Percentiles rank a stretch among this genome's conserved stretches.
phyloP scores from a whole-genome alignment of 2,329 filamentous ascomycete genomes.

The Juglanconis sp. region DNA sequence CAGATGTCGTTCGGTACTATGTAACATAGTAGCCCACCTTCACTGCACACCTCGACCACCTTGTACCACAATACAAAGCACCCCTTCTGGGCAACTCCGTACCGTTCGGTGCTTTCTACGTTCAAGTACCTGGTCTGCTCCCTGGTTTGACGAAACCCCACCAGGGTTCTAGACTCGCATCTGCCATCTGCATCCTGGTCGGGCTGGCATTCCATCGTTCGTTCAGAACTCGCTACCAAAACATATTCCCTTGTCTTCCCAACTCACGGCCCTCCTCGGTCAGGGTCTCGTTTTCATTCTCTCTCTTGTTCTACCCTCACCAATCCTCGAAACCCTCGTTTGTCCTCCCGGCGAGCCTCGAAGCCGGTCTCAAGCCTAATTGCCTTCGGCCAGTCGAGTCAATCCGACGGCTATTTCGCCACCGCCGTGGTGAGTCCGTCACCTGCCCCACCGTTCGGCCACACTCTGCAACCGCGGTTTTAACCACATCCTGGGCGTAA shows the following conservation, averaged over 20 bases:
- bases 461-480: constrained; percentile 17
- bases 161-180: constrained; percentile 1
- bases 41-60: neutral
- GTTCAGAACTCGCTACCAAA: neutral
- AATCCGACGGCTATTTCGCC: constrained; percentile 17
- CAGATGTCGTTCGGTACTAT: constrained; percentile 4
- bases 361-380: constrained; percentile 8
- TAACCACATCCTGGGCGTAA: constrained; percentile 13
- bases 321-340: neutral
- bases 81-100: constrained; percentile 1
- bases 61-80: neutral
- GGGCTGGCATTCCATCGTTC: neutral
- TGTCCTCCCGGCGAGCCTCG: constrained; percentile 13
- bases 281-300: neutral
- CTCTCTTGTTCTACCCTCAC: neutral
- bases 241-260: neutral
- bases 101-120: constrained; percentile 12
- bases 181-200: neutral
- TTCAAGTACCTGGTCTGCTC: neutral
- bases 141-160: neutral
- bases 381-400: constrained; percentile 6
- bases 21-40: neutral
- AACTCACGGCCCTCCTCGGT: neutral
- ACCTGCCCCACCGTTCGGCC: constrained; percentile 21
- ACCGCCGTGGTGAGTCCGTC: constrained; percentile 18